phyloP scores from a whole-genome alignment of 2,329 filamentous ascomycete species.

The Fusarium tricinctum region DNA sequence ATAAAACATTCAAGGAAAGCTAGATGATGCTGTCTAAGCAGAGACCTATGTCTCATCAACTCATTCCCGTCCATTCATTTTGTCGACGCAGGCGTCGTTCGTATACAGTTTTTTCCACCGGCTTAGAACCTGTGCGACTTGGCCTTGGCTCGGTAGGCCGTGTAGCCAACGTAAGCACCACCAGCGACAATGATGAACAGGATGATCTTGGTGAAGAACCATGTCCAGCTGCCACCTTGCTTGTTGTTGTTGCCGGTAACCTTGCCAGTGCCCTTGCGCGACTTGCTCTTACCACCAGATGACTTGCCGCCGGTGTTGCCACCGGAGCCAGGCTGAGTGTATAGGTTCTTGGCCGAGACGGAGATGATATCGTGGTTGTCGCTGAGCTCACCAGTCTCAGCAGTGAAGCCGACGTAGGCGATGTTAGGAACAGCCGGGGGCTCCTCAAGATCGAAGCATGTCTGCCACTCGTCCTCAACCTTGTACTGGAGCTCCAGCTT shows the following conservation, averaged over 20 bases:
- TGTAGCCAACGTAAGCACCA: conserved; percentile 88
- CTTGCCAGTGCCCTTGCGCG: conserved; percentile 55
- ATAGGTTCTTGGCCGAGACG: conserved; percentile 88
- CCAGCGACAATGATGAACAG: conserved; percentile 78
- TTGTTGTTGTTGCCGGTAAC: conserved; percentile 55
- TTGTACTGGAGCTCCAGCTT: conserved; percentile 96
- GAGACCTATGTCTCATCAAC: conserved; percentile 21
- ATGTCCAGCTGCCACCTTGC: conserved; percentile 68
- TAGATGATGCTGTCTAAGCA: conserved; percentile 30
- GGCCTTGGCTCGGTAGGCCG: conserved; percentile 79
- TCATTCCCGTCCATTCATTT: conserved; percentile 12
- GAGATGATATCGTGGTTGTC: conserved; percentile 98
- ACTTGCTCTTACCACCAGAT: conserved; percentile 54
- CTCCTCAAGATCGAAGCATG: conserved; percentile 84
- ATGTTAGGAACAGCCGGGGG: conserved; percentile 83
- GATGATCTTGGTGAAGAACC: conserved; percentile 84
- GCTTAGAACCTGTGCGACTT: conserved; percentile 70
- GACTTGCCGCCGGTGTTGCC: conserved; percentile 48
- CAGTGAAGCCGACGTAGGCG: conserved; percentile 81
- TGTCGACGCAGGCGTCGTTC: not conserved
- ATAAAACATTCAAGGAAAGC: conserved; percentile 30
- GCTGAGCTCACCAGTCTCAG: conserved; percentile 94
- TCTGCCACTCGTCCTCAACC: conserved; percentile 85
- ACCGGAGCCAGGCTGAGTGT: conserved; percentile 70
- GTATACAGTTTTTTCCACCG: conserved; percentile 1